A percentile compares a stretch with the other conserved stretches of the same genome.
Evolutionary conservation across 257 asterid species (phyloP).

Genomic region (Nicotiana noctiflora): DNA sequence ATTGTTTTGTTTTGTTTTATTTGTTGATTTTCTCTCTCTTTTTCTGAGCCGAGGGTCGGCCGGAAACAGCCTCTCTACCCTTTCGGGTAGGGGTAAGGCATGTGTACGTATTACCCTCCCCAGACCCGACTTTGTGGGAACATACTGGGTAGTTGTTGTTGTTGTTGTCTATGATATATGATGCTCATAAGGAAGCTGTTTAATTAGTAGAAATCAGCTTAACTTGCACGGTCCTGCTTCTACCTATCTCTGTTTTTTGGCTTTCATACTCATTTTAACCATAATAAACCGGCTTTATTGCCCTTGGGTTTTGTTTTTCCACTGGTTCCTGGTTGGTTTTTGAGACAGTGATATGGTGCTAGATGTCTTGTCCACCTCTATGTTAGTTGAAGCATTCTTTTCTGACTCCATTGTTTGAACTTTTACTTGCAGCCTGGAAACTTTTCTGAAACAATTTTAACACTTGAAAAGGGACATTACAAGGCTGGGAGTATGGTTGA

Average conservation of each 20-base stretch:
- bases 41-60: too few relatives aligned
- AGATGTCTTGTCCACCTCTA: background rate
- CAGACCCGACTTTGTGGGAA: too few relatives aligned
- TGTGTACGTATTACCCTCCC: too few relatives aligned
- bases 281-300: background rate
- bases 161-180: background rate
- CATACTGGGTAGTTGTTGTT: too few relatives aligned
- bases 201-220: background rate
- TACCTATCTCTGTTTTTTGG: background rate
- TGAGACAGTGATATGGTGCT: background rate
- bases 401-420: background rate
- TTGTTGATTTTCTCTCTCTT: too few relatives aligned
- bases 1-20: too few relatives aligned
- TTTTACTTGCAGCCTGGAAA: slow-evolving; percentile 34
- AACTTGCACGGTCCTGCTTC: background rate
- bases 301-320: background rate
- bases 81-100: too few relatives aligned
- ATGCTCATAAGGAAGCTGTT: background rate
- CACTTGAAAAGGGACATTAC: background rate
- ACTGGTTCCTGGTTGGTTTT: background rate
- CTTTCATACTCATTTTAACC: background rate
- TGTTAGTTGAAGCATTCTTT: background rate
- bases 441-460: slow-evolving; percentile 19
- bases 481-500: background rate
- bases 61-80: too few relatives aligned